Base-by-base conservation (phyloP, 2,329 filamentous ascomycete species). In the Cordyceps fumosorosea region DNA sequence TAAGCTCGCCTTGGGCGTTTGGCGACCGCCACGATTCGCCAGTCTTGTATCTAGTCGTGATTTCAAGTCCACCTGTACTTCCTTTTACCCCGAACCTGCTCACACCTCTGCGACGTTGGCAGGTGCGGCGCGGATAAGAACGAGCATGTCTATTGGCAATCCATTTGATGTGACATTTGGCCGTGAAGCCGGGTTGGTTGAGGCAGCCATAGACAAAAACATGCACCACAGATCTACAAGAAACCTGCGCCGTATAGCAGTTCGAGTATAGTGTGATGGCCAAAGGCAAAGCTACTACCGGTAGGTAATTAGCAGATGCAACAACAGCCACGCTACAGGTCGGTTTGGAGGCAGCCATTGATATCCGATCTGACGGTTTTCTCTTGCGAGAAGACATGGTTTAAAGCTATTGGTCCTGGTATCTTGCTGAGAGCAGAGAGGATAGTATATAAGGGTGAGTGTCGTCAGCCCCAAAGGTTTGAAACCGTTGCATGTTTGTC, bases 211-310 rank as follows among this genome's bases (percentile, higher is more conserved):
- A 34, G 47, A 44, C 44, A 22, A 45, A 4, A 24, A 47, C 20
- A 11, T 34, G 14, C 26, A 26, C 24, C 24, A 34, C 50, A 26
- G 20, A 24, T 24, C n/a, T 53, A 6, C 37, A n/a, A 18, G 34
- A 53, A 42, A 48, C 14, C 20, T n/a, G 37, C 24, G 20, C 48
- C 37, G 24, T 24, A 47, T 37, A 26, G 34, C 26, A 45, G 1
- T 53, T 60, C 48, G 14, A 60, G 57, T 44, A 47, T 60, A 53
- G 57, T 53, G 57, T 32, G 24, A 34, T 37, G 26, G 50, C 40
- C 26, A 42, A 20, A 37, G 26, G 24, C 3, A 53, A 24, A 45
- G 32, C 45, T 58, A 24, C 45, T 58, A 24, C 42, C 18, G n/a
- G n/a, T 11, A 45, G 20, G 10, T 20, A 45, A 11, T n/a, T 7